Evolutionary conservation across 768 basidiomycete genomes (phyloP).

Genomic region (Kwoniella newhampshirensis): DNA sequence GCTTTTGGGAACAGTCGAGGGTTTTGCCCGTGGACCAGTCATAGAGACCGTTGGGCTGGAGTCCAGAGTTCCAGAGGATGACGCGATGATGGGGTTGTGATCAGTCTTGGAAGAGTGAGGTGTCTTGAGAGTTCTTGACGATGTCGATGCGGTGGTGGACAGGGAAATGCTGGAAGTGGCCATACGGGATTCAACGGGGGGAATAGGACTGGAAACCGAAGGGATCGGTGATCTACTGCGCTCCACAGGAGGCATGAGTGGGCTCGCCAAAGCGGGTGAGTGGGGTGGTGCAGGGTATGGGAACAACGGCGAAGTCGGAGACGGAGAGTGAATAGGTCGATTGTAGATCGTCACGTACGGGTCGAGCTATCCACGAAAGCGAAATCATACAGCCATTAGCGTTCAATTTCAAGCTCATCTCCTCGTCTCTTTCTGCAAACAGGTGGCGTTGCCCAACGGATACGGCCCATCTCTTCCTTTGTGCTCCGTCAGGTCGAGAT

Average conservation of each 20-base stretch:
- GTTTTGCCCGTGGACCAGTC: constrained; percentile 9
- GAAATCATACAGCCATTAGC: too few species aligned
- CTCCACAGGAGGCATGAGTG: not conserved
- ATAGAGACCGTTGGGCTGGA: constrained; percentile 7
- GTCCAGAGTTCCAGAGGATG: constrained; percentile 23
- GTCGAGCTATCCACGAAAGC: constrained; percentile 7
- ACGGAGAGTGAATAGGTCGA: constrained; percentile 7
- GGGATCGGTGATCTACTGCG: constrained; percentile 5
- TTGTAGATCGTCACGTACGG: constrained; percentile 17
- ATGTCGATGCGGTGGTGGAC: constrained; percentile 40
- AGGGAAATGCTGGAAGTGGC: constrained; percentile 25
- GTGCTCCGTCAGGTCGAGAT: not conserved
- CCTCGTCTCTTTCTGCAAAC: not conserved
- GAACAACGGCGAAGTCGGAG: constrained; percentile 19
- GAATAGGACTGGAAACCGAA: constrained; percentile 8
- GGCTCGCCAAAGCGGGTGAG: constrained; percentile 4
- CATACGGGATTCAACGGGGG: not conserved
- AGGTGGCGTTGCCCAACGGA: constrained; percentile 6
- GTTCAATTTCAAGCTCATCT: not conserved
- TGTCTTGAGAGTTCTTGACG: constrained; percentile 39
- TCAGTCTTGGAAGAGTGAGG: constrained; percentile 29
- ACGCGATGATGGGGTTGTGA: constrained; percentile 22
- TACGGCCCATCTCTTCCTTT: constrained; percentile 2
- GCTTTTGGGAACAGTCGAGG: constrained; percentile 8
- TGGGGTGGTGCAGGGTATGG: constrained; percentile 9